phyloP scores from a whole-genome alignment of 2,329 filamentous ascomycete genomes.

The Fusarium chuoi region DNA sequence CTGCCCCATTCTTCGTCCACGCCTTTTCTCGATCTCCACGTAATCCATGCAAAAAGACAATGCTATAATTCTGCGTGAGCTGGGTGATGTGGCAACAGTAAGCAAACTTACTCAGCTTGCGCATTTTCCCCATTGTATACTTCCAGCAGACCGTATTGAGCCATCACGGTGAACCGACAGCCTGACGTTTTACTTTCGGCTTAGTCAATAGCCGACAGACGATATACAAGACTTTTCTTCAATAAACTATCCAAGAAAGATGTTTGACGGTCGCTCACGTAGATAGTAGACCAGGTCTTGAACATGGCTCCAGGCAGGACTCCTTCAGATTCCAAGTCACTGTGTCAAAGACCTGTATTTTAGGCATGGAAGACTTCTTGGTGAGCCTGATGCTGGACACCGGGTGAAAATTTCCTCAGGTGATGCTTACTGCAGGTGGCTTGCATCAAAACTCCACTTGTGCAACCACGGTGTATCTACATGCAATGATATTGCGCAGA shows the following conservation, averaged over 20 bases:
- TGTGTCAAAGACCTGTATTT: too few relatives aligned
- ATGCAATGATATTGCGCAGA: too few relatives aligned
- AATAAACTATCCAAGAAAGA: background rate
- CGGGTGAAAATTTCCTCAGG: too few relatives aligned
- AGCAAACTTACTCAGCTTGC: background rate
- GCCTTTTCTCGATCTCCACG: background rate
- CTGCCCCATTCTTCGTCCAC: rapidly evolving
- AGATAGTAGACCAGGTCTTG: too few relatives aligned
- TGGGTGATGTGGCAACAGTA: rapidly evolving
- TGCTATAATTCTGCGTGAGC: rapidly evolving
- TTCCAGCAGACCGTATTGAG: background rate
- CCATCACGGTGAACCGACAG: rapidly evolving
- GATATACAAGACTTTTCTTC: rapidly evolving
- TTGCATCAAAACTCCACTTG: background rate
- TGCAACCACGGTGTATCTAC: too few relatives aligned
- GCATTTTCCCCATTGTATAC: background rate
- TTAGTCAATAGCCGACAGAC: too few relatives aligned
- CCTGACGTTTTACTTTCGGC: background rate
- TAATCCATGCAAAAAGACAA: background rate
- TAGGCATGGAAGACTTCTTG: too few relatives aligned
- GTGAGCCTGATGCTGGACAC: too few relatives aligned
- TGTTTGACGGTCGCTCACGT: too few relatives aligned
- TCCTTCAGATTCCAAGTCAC: too few relatives aligned
- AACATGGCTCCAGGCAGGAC: too few relatives aligned
- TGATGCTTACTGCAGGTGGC: too few relatives aligned